Evolutionary conservation across 495 filamentous ascomycete genomes (phyloP), one percentile per base, ranked within the genome.

Genomic region (Cercophora newfieldiana): DNA sequence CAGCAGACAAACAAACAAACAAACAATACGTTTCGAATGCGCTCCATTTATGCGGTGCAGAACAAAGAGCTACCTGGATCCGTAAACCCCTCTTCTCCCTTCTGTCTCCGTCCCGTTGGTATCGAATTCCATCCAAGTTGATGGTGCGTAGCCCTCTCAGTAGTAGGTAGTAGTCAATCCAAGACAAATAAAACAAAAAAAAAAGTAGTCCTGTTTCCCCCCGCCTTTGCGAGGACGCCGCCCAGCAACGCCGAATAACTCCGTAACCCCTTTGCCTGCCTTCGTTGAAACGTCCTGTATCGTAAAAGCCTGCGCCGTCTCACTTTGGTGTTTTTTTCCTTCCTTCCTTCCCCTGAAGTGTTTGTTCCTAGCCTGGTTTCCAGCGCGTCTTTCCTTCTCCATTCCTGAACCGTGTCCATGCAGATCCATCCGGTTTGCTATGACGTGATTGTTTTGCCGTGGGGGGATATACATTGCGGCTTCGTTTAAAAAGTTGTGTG

Each of bases 211-310:
- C 28, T 7, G 63, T 63, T n/a, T n/a, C n/a, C 37, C 37, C 10
- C 12, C 37, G 37, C n/a, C n/a, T n/a, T n/a, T n/a, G 63, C 28
- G 33, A 44, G 66, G 63, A 70, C 68, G 68, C 68, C 68, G 61
- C 61, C n/a, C 66, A 62, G 66, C 68, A 70, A 70, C 68, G 68
- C 68, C 68, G 26, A 56, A 57, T 59, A 68, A 68, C 66, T 68
- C 68, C 65, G 31, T 60, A 24, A n/a, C 37, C 37, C 65, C 65
- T 29, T 68, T 57, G 64, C 47, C 29, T 63, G 48, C n/a, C n/a
- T n/a, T n/a, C n/a, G n/a, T 26, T 69, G 48, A 59, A 69, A 44
- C 37, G 18, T 44, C 37, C 37, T 44, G 37, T 62, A 51, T 33
- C 37, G 63, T 64, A 49, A 62, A n/a, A 61, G 37, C 64, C 29